phyloP scores from a whole-genome alignment of 768 basidiomycete genomes.

The Hysterangium stoloniferum region DNA sequence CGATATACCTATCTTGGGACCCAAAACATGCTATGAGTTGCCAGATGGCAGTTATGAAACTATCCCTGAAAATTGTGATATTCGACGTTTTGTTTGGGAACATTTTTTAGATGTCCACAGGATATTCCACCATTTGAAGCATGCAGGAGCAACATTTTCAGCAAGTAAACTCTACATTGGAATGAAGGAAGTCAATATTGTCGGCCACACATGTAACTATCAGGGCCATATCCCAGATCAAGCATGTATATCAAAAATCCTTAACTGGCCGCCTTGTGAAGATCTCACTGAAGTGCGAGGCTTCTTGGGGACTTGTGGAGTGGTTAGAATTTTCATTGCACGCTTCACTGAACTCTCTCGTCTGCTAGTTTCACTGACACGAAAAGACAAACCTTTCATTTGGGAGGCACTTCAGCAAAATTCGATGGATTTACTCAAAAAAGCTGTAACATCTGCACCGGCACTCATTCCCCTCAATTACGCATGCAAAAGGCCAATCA shows the following conservation, averaged over 20 bases:
- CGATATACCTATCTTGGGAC: conserved; percentile 19
- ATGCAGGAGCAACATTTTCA: conserved; percentile 26
- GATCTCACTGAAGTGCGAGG: conserved; percentile 15
- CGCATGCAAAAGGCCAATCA: conserved; percentile 11
- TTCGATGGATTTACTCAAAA: conserved; percentile 17
- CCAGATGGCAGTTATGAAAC: conserved; percentile 7
- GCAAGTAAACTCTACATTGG: conserved; percentile 24
- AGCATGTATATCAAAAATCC: conserved; percentile 19
- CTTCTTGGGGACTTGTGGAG: conserved; percentile 18
- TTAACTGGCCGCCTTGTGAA: conserved; percentile 18
- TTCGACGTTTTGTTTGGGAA: no score
- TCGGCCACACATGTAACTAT: conserved; percentile 22
- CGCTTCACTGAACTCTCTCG: conserved; percentile 11
- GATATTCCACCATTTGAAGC: conserved; percentile 18
- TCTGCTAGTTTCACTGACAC: conserved; percentile 15
- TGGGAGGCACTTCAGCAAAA: conserved; percentile 13
- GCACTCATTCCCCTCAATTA: conserved; percentile 20
- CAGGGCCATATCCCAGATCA: conserved; percentile 26
- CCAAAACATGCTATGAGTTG: conserved; percentile 8
- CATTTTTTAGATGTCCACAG: conserved; percentile 21
- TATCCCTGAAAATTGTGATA: conserved; percentile 16
- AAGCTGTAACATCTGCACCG: conserved; percentile 11
- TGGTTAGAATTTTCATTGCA: conserved; percentile 15
- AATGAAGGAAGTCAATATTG: conserved; percentile 18
- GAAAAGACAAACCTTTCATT: conserved; percentile 17